These are phyloP conservation scores for Beauveria medogensis DNA, from an alignment of 2,329 filamentous ascomycete species.

Conservation along the genomic window DNA sequence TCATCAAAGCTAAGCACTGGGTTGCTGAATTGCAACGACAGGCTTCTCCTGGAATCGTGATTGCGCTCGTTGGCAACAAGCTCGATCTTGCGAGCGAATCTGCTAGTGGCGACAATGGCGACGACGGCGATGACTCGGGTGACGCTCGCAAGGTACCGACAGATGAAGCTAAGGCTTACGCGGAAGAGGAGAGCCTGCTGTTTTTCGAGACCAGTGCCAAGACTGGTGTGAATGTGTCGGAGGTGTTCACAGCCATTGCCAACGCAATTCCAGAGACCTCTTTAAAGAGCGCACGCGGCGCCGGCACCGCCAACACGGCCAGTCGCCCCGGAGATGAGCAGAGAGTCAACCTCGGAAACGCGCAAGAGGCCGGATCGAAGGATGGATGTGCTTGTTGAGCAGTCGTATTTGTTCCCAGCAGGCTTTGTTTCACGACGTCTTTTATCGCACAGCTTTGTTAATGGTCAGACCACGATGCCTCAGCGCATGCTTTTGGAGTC, in stretches of 20 bases:
- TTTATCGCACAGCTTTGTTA: constrained; percentile 9
- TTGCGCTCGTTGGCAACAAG: constrained; percentile 95
- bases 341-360: constrained; percentile 74
- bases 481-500: constrained; percentile 9
- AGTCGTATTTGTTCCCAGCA: constrained; percentile 1
- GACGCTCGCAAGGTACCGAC: constrained; percentile 83
- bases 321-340: constrained; percentile 58
- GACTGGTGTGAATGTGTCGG: constrained; percentile 86
- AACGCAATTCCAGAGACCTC: constrained; percentile 97
- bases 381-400: constrained; percentile 80
- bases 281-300: constrained; percentile 78
- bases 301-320: constrained; percentile 52
- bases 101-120: constrained; percentile 40
- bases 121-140: constrained; percentile 53
- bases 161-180: constrained; percentile 87
- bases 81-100: constrained; percentile 71
- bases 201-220: constrained; percentile 99
- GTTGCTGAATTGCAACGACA: constrained; percentile 95
- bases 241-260: constrained; percentile 96
- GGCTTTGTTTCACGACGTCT: constrained; percentile 7
- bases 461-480: constrained; percentile 6
- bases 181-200: constrained; percentile 84
- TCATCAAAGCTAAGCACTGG: constrained; percentile 98
- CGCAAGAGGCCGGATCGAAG: constrained; percentile 67
- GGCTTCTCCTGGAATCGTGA: constrained; percentile 91